Evolutionary conservation across 176 grass and related monocot genomes (phyloP), one percentile per base, ranked within the genome.

Genomic region (Oryza longistaminata): DNA sequence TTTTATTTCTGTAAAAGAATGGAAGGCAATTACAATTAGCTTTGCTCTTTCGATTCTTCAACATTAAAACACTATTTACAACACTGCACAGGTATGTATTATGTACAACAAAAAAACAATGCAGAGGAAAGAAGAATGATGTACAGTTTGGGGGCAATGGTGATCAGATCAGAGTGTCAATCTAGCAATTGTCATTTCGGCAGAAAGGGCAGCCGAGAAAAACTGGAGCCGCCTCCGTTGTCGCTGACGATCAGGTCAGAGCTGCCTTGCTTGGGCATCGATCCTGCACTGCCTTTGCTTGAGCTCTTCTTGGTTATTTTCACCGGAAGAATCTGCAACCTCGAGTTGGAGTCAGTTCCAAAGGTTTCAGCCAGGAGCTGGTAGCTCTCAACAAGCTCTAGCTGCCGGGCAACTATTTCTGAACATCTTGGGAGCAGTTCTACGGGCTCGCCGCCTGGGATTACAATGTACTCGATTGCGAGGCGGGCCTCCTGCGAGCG

Each of bases 401-500:
- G 85, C 71, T 99, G 96, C 65, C 91, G 91, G 68, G 96, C 93
- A 78, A 99, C 90, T 53, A 99, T 96, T 79, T 95, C 96, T 43
- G 93, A 95, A 90, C 96, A 99, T 88, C 96, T 89, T 74, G 96
- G 96, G 33, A 98, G 91, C 35, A 98, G 93, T 72, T 96, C 93
- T 9, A 99, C 96, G 7, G 93, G 91, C 75, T 99, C 96, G 17
- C 96, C 91, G 1, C 91, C 91, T 65, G 96, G 93, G 78, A 96
- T 95, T 84, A 99, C 93, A 46, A 99, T 99, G 76, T 99, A 99
- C 73, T 99, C 96, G 2, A 99, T 99, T 43, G 91, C 96, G 78
- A 98, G 68, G 2, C 93, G 91, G 3, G 91, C 96, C 81, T 98
- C 96, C 96, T 98, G 80, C 73, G 58, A 45, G 21, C 65, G 21